phyloP scores from a whole-genome alignment of 129 eudicot genomes.

The Calendula officinalis region DNA sequence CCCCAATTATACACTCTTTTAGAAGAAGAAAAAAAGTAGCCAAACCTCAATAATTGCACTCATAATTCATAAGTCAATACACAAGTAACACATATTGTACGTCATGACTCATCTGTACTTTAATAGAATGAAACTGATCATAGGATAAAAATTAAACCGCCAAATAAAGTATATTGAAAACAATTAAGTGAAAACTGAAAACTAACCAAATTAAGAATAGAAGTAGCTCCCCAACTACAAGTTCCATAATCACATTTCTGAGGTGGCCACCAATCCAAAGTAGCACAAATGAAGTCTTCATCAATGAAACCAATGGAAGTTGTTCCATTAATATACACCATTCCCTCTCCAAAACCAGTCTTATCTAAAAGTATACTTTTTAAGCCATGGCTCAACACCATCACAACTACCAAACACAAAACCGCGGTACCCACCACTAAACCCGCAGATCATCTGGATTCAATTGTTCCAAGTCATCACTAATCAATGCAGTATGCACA shows the following conservation, averaged over 20 bases:
- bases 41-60: too few relatives aligned
- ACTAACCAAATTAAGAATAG: slow-evolving; percentile 83
- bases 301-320: slow-evolving; percentile 49
- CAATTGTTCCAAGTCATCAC: too few relatives aligned
- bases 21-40: too few relatives aligned
- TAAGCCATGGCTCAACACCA: slow-evolving; percentile 31
- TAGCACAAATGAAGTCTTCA: slow-evolving; percentile 77
- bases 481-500: too few relatives aligned
- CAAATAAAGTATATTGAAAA: background rate
- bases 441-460: too few relatives aligned
- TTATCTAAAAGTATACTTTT: slow-evolving; percentile 28
- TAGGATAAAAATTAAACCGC: background rate
- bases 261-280: slow-evolving; percentile 98
- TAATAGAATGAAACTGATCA: too few relatives aligned
- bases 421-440: slow-evolving; percentile 23
- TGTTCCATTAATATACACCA: slow-evolving; percentile 44
- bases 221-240: slow-evolving; percentile 79
- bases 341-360: slow-evolving; percentile 26
- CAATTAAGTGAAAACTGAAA: background rate
- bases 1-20: too few relatives aligned
- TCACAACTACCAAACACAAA: slow-evolving; percentile 42
- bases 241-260: slow-evolving; percentile 86
- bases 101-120: too few relatives aligned
- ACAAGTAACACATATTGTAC: too few relatives aligned
- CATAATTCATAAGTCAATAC: too few relatives aligned